A percentile compares a stretch with the other conserved stretches of the same genome.
Conservation (phyloP, 768 basidiomycete genomes). For the Pholiota molesta region DNA sequence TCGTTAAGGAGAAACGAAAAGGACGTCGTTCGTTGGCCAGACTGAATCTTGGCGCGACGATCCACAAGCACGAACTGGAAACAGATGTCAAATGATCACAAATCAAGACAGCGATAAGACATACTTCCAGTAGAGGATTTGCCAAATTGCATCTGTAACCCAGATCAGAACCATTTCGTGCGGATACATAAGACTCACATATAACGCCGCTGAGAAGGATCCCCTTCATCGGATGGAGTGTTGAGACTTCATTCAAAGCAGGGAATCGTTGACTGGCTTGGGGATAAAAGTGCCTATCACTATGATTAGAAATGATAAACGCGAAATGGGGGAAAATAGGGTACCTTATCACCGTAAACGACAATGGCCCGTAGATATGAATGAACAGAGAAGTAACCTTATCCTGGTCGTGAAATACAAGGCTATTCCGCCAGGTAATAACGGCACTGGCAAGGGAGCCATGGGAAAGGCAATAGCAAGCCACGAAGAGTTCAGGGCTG, state of each 20-base stretch:
- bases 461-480: constrained; percentile 91
- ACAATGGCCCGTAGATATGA: constrained; percentile 91
- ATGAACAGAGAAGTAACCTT: constrained; percentile 96
- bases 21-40: constrained; percentile 89
- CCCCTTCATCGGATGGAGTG: constrained; percentile 70
- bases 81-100: constrained; percentile 8
- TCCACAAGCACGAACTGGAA: constrained; percentile 82
- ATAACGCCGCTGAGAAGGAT: constrained; percentile 81
- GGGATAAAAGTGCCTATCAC: constrained; percentile 83
- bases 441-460: constrained; percentile 92
- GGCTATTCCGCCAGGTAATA: constrained; percentile 97
- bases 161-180: constrained; percentile 16
- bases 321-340: constrained; percentile 32
- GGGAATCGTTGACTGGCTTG: constrained; percentile 83
- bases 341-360: constrained; percentile 89
- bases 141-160: constrained; percentile 84
- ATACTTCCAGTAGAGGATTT: constrained; percentile 91
- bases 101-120: not conserved
- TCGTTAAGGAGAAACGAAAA: constrained; percentile 89
- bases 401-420: constrained; percentile 97
- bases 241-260: constrained; percentile 69
- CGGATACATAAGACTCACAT: constrained; percentile 56
- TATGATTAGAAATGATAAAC: not conserved
- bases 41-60: constrained; percentile 86
- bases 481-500: constrained; percentile 79